These are phyloP conservation scores for Pythium biforme DNA, from an alignment of 352 stramenopile species.

Conservation along the genomic window DNA sequence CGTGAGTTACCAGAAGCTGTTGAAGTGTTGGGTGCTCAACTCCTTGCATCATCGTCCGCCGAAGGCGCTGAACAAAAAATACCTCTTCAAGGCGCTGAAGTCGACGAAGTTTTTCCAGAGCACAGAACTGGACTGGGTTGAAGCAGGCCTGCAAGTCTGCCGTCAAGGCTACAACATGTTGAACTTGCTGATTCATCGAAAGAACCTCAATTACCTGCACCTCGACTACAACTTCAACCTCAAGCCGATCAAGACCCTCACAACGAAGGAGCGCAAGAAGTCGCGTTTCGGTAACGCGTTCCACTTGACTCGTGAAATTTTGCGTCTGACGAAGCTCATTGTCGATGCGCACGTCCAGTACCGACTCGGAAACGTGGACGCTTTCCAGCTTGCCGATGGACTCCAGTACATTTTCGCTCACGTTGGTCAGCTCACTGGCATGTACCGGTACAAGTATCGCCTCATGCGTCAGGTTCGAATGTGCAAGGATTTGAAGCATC, in stretches of 20 bases:
- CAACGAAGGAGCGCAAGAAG: constrained; percentile 99
- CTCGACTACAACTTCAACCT: constrained; percentile 99
- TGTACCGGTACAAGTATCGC: constrained; percentile 99
- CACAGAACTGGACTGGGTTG: constrained; percentile 99
- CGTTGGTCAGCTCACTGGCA: constrained; percentile 99
- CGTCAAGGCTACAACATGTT: constrained; percentile 99
- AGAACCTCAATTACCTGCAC: constrained; percentile 99
- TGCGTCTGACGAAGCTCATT: constrained; percentile 99
- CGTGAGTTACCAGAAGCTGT: constrained; percentile 99
- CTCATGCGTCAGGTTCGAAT: constrained; percentile 97
- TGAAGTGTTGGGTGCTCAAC: constrained; percentile 99
- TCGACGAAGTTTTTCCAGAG: constrained; percentile 99
- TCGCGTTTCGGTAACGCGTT: constrained; percentile 96
- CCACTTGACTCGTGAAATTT: constrained; percentile 97
- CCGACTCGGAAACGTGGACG: constrained; percentile 98
- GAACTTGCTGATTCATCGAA: constrained; percentile 99
- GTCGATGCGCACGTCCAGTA: constrained; percentile 99
- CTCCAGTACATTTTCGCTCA: constrained; percentile 99
- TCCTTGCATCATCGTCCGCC: constrained; percentile 92
- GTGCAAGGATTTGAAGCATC: constrained; percentile 99
- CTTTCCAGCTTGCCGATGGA: constrained; percentile 98
- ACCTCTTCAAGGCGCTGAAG: constrained; percentile 98
- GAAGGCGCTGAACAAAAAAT: constrained; percentile 97
- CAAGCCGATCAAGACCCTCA: constrained; percentile 99
- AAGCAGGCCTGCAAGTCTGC: constrained; percentile 97